Evolutionary conservation across 139 green algal genomes (phyloP), one percentile per base, ranked within the genome.

Genomic region (Astrephomene gubernaculifera): DNA sequence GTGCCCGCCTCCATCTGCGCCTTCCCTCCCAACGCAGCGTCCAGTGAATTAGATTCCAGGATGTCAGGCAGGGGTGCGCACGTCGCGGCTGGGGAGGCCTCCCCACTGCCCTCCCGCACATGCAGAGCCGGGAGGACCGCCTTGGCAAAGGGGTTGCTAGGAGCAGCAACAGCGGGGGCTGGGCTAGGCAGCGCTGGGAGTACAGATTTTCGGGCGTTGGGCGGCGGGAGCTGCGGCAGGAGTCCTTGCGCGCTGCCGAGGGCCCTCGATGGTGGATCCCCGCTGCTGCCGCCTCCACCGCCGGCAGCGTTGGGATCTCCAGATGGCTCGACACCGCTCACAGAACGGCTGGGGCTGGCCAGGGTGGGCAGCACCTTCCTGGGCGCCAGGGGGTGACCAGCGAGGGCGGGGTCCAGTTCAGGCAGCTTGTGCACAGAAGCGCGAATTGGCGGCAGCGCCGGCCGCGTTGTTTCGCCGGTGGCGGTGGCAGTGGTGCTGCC

Each of bases 381-480:
- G 10, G 29, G n/a, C 2, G 29, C 44, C 29, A 61, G 45, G 27
- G 70, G 25, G 2, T 14, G 29, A 12, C 44, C 6, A 8, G 7
- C 43, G 1, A 78, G 27, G 19, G 3, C 31, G 21, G 71, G 45
- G 53, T 67, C 53, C 53, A 67, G 53, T 7, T 69, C 52, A 1
- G 72, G 72, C 49, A 81, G 72, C 31, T 69, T 81, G 24, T 38
- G 38, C 68, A 54, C 9, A 5, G 33, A 33, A 33, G 72, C 25
- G 33, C 72, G 52, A 19, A 81, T 81, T 1, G 72, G 72, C n/a
- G 72, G 72, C 71, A 80, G 45, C 49, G 49, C 21, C 29, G 45
- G 71, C 72, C 27, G 68, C 68, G 21, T 31, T 35, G n/a, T 7
- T 9, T 6, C 10, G 68, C 38, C 38, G n/a, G n/a, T n/a, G n/a